Percentiles rank a stretch among this genome's conserved stretches.
These are phyloP conservation scores for Petunia secreta DNA, from an alignment of 257 asterid genomes.

Conservation along the genomic window DNA sequence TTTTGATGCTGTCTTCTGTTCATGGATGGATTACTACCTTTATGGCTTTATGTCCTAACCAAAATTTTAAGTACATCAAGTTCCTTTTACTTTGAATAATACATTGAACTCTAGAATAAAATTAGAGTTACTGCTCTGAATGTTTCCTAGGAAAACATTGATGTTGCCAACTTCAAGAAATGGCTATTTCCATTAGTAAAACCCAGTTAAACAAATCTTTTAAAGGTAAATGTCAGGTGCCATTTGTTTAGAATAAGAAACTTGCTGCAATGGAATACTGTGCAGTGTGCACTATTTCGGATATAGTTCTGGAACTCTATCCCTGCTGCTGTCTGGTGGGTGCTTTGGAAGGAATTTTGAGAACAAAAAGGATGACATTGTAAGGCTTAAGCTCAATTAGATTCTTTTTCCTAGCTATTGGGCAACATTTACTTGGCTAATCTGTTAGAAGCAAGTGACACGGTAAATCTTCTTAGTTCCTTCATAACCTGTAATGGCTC, in stretches of 20 bases:
- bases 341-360: too few species aligned
- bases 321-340: too few species aligned
- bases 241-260: background rate
- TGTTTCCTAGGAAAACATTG: background rate
- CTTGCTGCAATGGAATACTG: background rate
- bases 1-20: background rate
- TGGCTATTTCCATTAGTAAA: background rate
- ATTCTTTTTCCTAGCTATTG: too few species aligned
- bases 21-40: background rate
- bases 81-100: constrained; percentile 2
- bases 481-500: too few species aligned
- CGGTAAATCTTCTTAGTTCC: too few species aligned
- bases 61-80: background rate
- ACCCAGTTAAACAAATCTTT: background rate
- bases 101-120: background rate
- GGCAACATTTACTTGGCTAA: too few species aligned
- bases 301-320: too few species aligned
- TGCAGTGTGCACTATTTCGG: background rate
- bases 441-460: too few species aligned
- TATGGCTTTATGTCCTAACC: background rate
- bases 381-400: too few species aligned
- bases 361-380: too few species aligned
- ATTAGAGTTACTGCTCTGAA: background rate
- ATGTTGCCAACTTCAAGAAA: background rate
- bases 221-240: background rate